Evolutionary conservation across 805 yeast genomes (phyloP).

Genomic region (Yarrowia sp.): DNA sequence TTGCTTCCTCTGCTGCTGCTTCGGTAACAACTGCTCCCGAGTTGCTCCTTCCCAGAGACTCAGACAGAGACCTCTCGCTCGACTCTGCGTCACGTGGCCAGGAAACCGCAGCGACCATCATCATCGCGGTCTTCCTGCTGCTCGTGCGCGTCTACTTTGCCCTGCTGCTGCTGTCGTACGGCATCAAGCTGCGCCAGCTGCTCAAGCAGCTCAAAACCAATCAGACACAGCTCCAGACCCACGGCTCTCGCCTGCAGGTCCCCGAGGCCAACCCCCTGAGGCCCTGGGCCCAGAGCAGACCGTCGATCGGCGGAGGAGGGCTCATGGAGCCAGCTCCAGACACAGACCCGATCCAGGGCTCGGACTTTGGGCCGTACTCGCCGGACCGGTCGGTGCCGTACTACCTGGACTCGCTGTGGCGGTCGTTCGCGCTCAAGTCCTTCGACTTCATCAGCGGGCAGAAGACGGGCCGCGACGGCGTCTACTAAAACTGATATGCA

Average conservation of each 20-base stretch:
- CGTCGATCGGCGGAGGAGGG: constrained; percentile 9
- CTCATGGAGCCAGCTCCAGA: constrained; percentile 1
- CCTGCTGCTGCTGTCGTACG: constrained; percentile 52
- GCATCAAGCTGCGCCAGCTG: constrained; percentile 7
- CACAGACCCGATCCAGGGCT: constrained; percentile 5
- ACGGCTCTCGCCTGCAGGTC: constrained; percentile 1
- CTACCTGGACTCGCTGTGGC: constrained; percentile 25
- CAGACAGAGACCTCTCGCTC: constrained; percentile 5
- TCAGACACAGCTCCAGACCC: constrained; percentile 24
- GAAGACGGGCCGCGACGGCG: not conserved
- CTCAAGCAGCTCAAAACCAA: constrained; percentile 24
- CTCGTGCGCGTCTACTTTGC: constrained; percentile 53
- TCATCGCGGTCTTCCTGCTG: constrained; percentile 48
- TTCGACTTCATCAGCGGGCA: constrained; percentile 7
- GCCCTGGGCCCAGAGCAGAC: constrained; percentile 19
- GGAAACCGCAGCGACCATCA: constrained; percentile 45
- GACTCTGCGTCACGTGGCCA: constrained; percentile 35
- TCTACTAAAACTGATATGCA: constrained; percentile 14
- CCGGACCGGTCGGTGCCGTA: constrained; percentile 20
- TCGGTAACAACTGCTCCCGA: not conserved
- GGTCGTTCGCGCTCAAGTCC: constrained; percentile 14
- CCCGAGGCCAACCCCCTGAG: constrained; percentile 17
- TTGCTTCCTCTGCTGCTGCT: not conserved
- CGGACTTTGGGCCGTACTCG: constrained; percentile 23
- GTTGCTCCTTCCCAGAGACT: not conserved